Conservation (phyloP, 2,329 filamentous ascomycete species). For the Neofusicoccum parvum region DNA sequence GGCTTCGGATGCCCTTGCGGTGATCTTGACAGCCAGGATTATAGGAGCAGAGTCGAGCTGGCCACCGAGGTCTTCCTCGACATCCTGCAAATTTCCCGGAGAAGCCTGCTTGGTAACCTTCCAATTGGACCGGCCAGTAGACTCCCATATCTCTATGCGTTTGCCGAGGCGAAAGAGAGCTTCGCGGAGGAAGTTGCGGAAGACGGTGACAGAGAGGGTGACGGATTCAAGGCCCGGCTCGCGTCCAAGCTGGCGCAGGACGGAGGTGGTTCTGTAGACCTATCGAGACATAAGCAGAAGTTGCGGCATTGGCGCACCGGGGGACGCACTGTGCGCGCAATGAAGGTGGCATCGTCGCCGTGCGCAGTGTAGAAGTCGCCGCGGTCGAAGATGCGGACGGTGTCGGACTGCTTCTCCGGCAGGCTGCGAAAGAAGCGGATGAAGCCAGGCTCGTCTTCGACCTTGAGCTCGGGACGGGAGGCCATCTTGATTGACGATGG, state of each 20-base stretch:
- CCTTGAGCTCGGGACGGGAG: slow-evolving; percentile 62
- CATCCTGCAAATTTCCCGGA: slow-evolving; percentile 92
- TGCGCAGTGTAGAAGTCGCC: slow-evolving; percentile 97
- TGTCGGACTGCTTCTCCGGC: slow-evolving; percentile 68
- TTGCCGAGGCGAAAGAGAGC: slow-evolving; percentile 90
- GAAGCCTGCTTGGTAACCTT: slow-evolving; percentile 87
- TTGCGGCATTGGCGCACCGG: neutral
- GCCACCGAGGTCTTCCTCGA: slow-evolving; percentile 90
- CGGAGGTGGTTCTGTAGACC: slow-evolving; percentile 98
- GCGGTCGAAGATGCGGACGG: slow-evolving; percentile 88
- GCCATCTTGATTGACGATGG: slow-evolving; percentile 43
- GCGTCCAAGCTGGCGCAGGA: slow-evolving; percentile 84
- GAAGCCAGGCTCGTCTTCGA: slow-evolving; percentile 96
- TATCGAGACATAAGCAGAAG: slow-evolving; percentile 34
- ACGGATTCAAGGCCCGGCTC: slow-evolving; percentile 88
- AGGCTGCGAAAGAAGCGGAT: slow-evolving; percentile 95
- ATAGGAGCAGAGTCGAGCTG: slow-evolving; percentile 89
- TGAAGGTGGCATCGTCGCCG: slow-evolving; percentile 80
- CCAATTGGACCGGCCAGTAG: slow-evolving; percentile 82
- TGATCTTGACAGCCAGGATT: slow-evolving; percentile 92
- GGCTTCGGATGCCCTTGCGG: slow-evolving; percentile 81
- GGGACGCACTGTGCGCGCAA: slow-evolving; percentile 67
- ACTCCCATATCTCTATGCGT: slow-evolving; percentile 87
- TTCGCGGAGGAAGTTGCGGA: slow-evolving; percentile 92
- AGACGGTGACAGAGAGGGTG: slow-evolving; percentile 93